phyloP scores from a whole-genome alignment of 306 rosid species.

The Parietaria judaica region DNA sequence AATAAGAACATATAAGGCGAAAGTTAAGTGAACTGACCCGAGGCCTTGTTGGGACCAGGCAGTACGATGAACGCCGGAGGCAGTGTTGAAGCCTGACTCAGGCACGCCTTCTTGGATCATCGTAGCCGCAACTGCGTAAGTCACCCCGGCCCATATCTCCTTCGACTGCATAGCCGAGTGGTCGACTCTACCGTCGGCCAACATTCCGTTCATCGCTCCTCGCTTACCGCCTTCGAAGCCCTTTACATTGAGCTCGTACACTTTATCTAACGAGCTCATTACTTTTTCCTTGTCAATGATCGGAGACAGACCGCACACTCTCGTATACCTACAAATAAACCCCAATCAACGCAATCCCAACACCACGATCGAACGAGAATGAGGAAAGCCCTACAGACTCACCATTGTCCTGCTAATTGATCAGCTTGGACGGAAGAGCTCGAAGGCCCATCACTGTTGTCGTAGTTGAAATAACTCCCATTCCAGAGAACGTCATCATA shows the following conservation, averaged over 20 bases:
- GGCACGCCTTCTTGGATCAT: conserved; percentile 88
- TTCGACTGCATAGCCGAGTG: conserved; percentile 68
- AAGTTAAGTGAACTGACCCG: conserved; percentile 45
- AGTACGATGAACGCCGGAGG: conserved; percentile 60
- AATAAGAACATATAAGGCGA: neutral
- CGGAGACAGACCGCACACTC: conserved; percentile 77
- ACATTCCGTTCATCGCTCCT: conserved; percentile 95
- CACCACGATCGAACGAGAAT: neutral
- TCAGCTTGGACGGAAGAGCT: conserved; percentile 94
- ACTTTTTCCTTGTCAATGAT: conserved; percentile 65
- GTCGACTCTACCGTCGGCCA: conserved; percentile 81
- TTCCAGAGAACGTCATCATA: conserved; percentile 75
- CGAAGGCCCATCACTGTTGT: conserved; percentile 53
- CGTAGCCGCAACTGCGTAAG: conserved; percentile 81
- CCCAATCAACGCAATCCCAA: too few relatives aligned
- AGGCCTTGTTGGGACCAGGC: conserved; percentile 82
- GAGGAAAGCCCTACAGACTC: neutral
- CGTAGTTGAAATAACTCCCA: conserved; percentile 93
- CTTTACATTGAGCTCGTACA: conserved; percentile 62
- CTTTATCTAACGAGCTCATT: conserved; percentile 56
- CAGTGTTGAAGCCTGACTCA: conserved; percentile 78
- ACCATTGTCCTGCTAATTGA: conserved; percentile 98
- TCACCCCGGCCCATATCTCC: conserved; percentile 97
- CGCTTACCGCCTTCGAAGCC: conserved; percentile 59
- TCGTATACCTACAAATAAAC: conserved; percentile 56